phyloP scores from a whole-genome alignment of 139 green algal species.

The Haematococcus lacustris region DNA sequence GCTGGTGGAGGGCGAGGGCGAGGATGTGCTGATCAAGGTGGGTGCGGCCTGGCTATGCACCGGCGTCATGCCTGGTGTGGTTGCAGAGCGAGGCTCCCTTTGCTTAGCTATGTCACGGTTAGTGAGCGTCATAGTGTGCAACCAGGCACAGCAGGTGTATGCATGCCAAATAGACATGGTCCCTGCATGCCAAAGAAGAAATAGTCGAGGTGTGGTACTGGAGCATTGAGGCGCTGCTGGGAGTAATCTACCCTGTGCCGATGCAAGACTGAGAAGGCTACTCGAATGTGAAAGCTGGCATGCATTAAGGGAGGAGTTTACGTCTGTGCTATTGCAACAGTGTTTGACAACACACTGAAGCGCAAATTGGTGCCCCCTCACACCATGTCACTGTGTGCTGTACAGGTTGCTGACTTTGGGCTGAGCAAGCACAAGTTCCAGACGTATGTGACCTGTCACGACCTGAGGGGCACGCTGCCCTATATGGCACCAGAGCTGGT shows the following conservation, averaged over 20 bases:
- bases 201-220: too few species aligned
- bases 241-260: too few species aligned
- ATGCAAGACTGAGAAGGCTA: neutral
- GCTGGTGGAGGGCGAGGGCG: slow-evolving; percentile 67
- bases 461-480: slow-evolving; percentile 53
- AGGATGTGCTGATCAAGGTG: slow-evolving; percentile 35
- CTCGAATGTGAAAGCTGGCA: neutral
- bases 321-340: too few species aligned
- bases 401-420: slow-evolving; percentile 77
- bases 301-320: neutral
- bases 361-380: too few species aligned
- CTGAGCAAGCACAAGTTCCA: slow-evolving; percentile 76
- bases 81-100: neutral
- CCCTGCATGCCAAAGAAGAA: too few species aligned
- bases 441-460: slow-evolving; percentile 49
- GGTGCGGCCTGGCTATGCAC: neutral
- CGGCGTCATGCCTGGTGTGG: neutral
- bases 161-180: too few species aligned
- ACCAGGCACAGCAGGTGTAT: neutral
- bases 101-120: neutral
- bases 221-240: too few species aligned
- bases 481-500: slow-evolving; percentile 69
- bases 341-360: too few species aligned
- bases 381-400: neutral
- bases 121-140: neutral